A percentile compares a stretch with the other conserved stretches of the same genome.
These are phyloP conservation scores for Berkeleyomyces rouxiae DNA, from an alignment of 2,329 filamentous ascomycete genomes.

Conservation along the genomic window DNA sequence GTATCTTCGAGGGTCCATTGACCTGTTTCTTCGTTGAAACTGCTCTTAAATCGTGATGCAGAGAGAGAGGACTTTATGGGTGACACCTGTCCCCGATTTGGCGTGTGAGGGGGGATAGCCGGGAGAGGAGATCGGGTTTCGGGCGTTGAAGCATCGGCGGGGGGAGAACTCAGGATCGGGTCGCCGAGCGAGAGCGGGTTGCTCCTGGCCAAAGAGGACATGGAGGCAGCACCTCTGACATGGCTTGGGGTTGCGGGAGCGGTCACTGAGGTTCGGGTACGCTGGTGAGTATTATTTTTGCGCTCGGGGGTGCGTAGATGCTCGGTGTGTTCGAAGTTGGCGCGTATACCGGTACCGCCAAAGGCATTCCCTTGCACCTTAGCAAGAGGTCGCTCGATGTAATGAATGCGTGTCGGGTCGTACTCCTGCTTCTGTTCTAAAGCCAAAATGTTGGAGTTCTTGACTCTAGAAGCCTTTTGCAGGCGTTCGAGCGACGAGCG, in stretches of 20 bases:
- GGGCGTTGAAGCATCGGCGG: slow-evolving; percentile 8
- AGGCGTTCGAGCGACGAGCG: slow-evolving; percentile 90
- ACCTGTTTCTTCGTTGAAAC: slow-evolving; percentile 51
- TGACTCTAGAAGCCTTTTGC: slow-evolving; percentile 85
- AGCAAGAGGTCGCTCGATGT: slow-evolving; percentile 68
- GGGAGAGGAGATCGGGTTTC: slow-evolving; percentile 12
- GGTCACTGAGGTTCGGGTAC: slow-evolving; percentile 31
- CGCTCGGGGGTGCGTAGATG: slow-evolving; percentile 21
- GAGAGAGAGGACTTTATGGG: slow-evolving; percentile 84
- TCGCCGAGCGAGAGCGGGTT: slow-evolving; percentile 1
- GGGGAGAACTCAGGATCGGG: slow-evolving; percentile 7
- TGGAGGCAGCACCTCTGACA: slow-evolving; percentile 16
- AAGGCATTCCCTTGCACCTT: slow-evolving; percentile 59
- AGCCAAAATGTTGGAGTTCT: slow-evolving; percentile 94
- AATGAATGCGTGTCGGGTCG: slow-evolving; percentile 60
- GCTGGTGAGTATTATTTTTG: slow-evolving; percentile 25
- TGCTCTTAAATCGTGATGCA: slow-evolving; percentile 45
- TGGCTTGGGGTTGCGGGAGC: slow-evolving; percentile 12
- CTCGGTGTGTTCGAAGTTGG: slow-evolving; percentile 21
- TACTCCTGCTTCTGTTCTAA: slow-evolving; percentile 87
- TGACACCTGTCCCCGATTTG: slow-evolving; percentile 56
- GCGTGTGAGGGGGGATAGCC: slow-evolving; percentile 27
- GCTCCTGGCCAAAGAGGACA: slow-evolving; percentile 14
- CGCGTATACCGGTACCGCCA: slow-evolving; percentile 37
- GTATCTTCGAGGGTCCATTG: slow-evolving; percentile 52